phyloP scores from a whole-genome alignment of 2,329 filamentous ascomycete species.

The Podosphaera fusca region DNA sequence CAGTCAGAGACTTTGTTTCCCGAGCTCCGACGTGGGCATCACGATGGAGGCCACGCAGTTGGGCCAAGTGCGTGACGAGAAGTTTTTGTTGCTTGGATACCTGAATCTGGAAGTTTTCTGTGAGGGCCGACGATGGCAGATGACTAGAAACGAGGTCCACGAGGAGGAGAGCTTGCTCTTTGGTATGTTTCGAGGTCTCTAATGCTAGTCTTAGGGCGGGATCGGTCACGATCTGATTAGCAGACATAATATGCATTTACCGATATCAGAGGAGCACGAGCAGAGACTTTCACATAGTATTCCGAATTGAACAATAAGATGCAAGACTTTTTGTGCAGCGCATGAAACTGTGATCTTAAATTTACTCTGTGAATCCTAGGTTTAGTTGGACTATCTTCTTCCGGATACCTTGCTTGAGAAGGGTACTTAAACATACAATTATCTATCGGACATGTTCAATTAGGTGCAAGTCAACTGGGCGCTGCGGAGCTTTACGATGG shows the following conservation, averaged over 20 bases:
- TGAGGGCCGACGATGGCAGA: slow-evolving; percentile 20
- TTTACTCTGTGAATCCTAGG: too few species aligned
- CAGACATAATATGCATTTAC: slow-evolving; percentile 22
- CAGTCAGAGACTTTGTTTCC: slow-evolving; percentile 66
- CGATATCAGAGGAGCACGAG: background rate
- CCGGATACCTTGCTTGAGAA: too few species aligned
- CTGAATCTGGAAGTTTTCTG: slow-evolving; percentile 28
- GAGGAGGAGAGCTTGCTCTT: slow-evolving; percentile 45
- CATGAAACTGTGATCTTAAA: too few species aligned
- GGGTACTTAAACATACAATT: too few species aligned
- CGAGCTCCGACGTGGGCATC: slow-evolving; percentile 60
- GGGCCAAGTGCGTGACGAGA: slow-evolving; percentile 55
- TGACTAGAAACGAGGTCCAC: slow-evolving; percentile 37
- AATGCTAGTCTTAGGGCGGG: slow-evolving; percentile 44
- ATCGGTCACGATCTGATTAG: slow-evolving; percentile 37
- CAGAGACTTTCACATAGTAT: background rate
- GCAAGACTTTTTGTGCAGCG: too few species aligned
- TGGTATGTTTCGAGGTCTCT: slow-evolving; percentile 47
- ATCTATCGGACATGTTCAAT: too few species aligned
- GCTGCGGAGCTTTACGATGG: too few species aligned
- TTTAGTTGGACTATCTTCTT: too few species aligned
- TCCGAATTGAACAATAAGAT: too few species aligned
- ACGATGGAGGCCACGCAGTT: slow-evolving; percentile 63
- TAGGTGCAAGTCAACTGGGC: too few species aligned
- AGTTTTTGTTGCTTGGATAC: slow-evolving; percentile 58